A percentile compares a stretch with the other conserved stretches of the same genome.
Conservation (phyloP, 352 stramenopile species). For the Phytophthora pseudosyringae region DNA sequence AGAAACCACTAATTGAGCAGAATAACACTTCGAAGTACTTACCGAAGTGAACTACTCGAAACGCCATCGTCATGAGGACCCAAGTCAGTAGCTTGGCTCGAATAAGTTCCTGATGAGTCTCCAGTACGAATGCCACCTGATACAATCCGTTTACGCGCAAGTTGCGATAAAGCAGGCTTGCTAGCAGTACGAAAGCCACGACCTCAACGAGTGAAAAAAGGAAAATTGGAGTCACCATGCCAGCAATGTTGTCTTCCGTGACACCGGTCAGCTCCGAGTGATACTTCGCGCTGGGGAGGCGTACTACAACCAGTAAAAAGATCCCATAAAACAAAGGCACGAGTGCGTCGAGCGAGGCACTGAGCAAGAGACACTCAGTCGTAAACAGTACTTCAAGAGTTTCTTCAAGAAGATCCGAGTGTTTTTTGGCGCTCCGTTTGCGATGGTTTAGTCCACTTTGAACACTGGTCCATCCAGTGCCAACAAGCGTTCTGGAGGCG, state of each 20-base stretch:
- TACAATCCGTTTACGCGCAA: conserved; percentile 34
- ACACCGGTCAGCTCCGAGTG: conserved; percentile 40
- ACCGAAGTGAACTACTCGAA: conserved; percentile 42
- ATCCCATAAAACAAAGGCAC: conserved; percentile 42
- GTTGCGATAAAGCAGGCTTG: conserved; percentile 16
- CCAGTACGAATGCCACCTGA: conserved; percentile 49
- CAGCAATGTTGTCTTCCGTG: conserved; percentile 2
- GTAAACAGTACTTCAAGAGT: conserved; percentile 34
- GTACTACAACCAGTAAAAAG: conserved; percentile 30
- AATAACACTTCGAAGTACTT: neutral
- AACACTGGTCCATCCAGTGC: no score
- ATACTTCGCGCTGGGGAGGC: conserved; percentile 35
- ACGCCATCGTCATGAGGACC: conserved; percentile 38
- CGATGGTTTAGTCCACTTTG: no score
- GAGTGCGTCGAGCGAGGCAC: conserved; percentile 40
- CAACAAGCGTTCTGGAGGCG: no score
- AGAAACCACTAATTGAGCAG: no score
- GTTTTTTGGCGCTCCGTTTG: neutral
- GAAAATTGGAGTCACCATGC: conserved; percentile 26
- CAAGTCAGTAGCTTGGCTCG: conserved; percentile 41
- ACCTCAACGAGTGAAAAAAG: conserved; percentile 35
- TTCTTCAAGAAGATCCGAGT: conserved; percentile 10
- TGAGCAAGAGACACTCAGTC: conserved; percentile 38
- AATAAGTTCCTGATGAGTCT: conserved; percentile 38
- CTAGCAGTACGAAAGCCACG: conserved; percentile 31